Evolutionary conservation across 495 filamentous ascomycete genomes (phyloP), one percentile per base, ranked within the genome.

Genomic region (Chaetomium cochliodes): DNA sequence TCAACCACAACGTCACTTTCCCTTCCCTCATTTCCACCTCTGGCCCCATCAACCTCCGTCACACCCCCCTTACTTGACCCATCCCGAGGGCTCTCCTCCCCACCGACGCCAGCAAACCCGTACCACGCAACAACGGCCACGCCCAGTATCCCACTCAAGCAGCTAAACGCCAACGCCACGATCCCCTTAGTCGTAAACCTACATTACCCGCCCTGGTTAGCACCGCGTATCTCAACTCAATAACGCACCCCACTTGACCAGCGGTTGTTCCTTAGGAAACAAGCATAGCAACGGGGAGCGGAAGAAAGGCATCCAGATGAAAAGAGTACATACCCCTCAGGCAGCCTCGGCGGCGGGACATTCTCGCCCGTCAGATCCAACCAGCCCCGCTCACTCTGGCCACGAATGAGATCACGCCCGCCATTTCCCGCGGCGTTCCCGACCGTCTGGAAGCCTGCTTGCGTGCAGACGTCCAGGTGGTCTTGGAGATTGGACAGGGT

Each of bases 391-490:
- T 81, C 83, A 7, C 33, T 12, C 28, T 30, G 28, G 6, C 6
- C 28, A 30, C 28, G 2, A 30, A 30, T 30, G n/a, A n/a, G n/a
- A 33, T 33, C 3, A 7, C 30, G 30, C 1, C 9, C 33, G 5
- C 33, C 33, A 65, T 92, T 92, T 0, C 83, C 92, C 0, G 90
- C 92, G 0, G 92, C 92, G 70, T 96, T 96, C 4, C 92, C 92
- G 3, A 67, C 72, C 0, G 75, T 85, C 1, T 82, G 79, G 0
- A 84, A 70, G 0, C 72, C 72, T 1, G 65, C 69, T 1, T 75
- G 82, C n/a, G 75, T 72, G 71, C 92, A 96, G n/a, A 74, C 84
- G 3, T 83, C 78, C 23, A 82, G 72, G 63, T 92, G 89, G 63
- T 88, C 75, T 26, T 82, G 67, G 0, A 92, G 90, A 28, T 94